Base-by-base conservation (phyloP, 2,329 filamentous ascomycete species). In the Sclerotinia minor region DNA sequence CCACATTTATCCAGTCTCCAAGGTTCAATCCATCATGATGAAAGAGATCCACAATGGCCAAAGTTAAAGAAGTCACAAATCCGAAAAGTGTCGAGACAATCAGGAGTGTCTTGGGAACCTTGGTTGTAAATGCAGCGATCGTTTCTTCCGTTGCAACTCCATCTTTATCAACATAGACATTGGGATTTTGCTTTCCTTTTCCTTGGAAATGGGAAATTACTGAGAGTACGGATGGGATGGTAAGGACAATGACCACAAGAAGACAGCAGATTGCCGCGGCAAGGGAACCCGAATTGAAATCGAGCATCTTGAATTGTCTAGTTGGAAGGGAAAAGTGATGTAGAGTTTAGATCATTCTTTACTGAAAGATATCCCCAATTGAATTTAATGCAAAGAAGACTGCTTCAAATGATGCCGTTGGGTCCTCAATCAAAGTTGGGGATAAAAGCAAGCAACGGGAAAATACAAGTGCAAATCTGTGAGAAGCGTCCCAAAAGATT, bases 161-260 rank as follows among this genome's bases (percentile, higher is more conserved):
- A 78, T 94, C 91, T 70, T 83, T 79, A 74, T 94, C 91, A 72
- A 87, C 80, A 74, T 93, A 93, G 17, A 82, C 79, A 15, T 83
- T 79, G 52, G 74, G 68, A 77, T 75, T 69, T 60, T 72, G 50
- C 77, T 72, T 73, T 15, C 45, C 59, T 69, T 76, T 58, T 55
- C 59, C 50, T 75, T 72, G 68, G 77, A 72, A 71, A 72, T 82
- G 80, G 44, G 72, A 71, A 57, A 77, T 47, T 47, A 80, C 72
- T 54, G 77, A 76, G 49, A 75, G 68, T 29, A 80, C 45, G 52
- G 79, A 78, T 13, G 81, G 81, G 8, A 79, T 63, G 17, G 80
- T 78, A 59, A 78, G 74, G 26, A 82, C 71, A 44, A 74, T 71
- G 21, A 79, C 74, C 50, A 81, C 54, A 47, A 68, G 77, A 17